Conservation (phyloP, 345 rosid genomes). For the Abelmoschus esculentus region DNA sequence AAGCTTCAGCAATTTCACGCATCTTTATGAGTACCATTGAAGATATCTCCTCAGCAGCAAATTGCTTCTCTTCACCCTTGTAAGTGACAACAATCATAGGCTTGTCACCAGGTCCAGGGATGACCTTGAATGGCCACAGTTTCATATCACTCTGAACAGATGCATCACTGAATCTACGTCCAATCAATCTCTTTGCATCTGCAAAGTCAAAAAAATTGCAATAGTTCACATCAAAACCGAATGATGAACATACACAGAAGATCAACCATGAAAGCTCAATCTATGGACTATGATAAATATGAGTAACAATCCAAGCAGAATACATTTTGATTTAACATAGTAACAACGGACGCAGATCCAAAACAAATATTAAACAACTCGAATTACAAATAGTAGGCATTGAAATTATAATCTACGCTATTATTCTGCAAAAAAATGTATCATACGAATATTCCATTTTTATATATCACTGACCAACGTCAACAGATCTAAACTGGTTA, state of each 20-base stretch:
- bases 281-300: neutral
- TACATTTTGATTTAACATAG: neutral
- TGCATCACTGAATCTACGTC: neutral
- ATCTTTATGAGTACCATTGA: conserved; percentile 78
- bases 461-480: too few species aligned
- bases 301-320: neutral
- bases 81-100: conserved; percentile 58
- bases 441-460: too few species aligned
- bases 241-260: too few species aligned
- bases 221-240: neutral
- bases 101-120: conserved; percentile 58
- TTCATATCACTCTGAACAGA: neutral
- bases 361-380: too few species aligned
- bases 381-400: too few species aligned
- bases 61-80: conserved; percentile 66
- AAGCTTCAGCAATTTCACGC: conserved; percentile 81
- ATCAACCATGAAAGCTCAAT: neutral
- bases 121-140: conserved; percentile 44
- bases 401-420: too few species aligned
- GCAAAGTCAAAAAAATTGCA: neutral
- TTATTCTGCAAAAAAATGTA: too few species aligned
- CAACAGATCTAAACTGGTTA: too few species aligned
- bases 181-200: neutral
- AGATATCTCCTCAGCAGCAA: conserved; percentile 64
- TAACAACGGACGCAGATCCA: neutral